phyloP scores from a whole-genome alignment of 345 rosid species.

The Pistacia atlantica region DNA sequence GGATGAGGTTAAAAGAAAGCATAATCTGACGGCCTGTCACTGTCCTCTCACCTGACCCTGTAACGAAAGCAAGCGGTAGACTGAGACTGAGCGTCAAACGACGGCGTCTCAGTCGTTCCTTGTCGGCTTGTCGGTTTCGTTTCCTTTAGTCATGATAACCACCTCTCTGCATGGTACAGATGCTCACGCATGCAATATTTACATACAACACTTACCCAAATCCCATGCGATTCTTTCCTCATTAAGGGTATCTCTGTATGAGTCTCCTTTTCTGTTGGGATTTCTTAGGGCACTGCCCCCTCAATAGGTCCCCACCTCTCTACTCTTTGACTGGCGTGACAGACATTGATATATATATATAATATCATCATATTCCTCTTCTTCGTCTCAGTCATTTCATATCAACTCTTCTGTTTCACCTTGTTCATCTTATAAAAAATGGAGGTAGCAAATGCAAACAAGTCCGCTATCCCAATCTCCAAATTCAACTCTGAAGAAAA shows the following conservation, averaged over 20 bases:
- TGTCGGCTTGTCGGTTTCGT: constrained; percentile 36
- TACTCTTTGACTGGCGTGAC: constrained; percentile 9
- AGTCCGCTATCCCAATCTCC: constrained; percentile 21
- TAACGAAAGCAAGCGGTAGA: constrained; percentile 18
- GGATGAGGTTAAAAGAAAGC: neutral
- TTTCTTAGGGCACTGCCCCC: constrained; percentile 12
- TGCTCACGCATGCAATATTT: constrained; percentile 7
- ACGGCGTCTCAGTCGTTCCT: constrained; percentile 41
- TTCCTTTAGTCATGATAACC: neutral
- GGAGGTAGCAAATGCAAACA: constrained; percentile 36
- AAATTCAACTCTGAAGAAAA: constrained; percentile 21
- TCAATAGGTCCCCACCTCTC: constrained; percentile 8
- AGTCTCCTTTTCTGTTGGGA: constrained; percentile 35
- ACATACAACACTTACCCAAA: too few relatives aligned
- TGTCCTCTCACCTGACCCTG: constrained; percentile 10
- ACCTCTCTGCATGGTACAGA: neutral
- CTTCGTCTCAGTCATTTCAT: neutral
- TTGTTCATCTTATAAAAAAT: constrained; percentile 9
- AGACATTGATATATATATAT: neutral
- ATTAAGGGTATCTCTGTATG: neutral
- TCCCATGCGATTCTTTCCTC: too few relatives aligned
- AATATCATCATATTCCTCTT: neutral
- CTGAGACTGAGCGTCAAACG: constrained; percentile 32
- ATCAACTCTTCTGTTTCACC: neutral
- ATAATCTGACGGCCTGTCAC: constrained; percentile 29